Base-by-base conservation (phyloP, 2,329 filamentous ascomycete genomes). In the Penicillium sp. region DNA sequence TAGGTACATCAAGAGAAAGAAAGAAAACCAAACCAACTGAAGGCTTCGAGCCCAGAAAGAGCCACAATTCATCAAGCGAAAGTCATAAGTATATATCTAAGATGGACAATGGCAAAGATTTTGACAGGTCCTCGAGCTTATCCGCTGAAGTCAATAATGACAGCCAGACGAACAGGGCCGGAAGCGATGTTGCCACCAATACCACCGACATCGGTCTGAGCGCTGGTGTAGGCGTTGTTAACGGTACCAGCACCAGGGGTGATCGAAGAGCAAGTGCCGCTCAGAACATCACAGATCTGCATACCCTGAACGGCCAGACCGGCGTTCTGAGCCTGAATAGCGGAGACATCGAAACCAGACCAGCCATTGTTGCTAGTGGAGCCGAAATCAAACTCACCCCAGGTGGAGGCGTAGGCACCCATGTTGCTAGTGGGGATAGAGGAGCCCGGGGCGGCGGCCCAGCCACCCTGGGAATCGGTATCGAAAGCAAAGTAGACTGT, bases 51-150 rank as follows among this genome's bases (percentile, higher is more conserved):
- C 42, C 23, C 25, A 45, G 9, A 45, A 45, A n/a, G n/a, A 42
- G 11, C 6, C n/a, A 20, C n/a, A 46, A 33, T 31, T 46, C 44
- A 29, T 31, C 29, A 9, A 31, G 14, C 11, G 26, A 29, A 40
- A 37, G 31, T 49, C 33, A 37, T 49, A 37, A 49, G 20, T 40
- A 18, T 67, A 90, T 97, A 20, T 22, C 18, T 29, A 46, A 29
- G 33, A 14, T 6, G 18, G 15, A 7, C 22, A 25, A 45, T 18
- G 23, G 23, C 25, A 27, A 18, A 45, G 41, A n/a, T 23, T 25
- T 27, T 45, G 42, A 23, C 23, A 45, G 29, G 11, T 8, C 9
- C 2, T 3, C 22, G 12, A n/a, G 5, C 33, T 62, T 66, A 69
- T 41, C 62, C 66, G 47, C 63, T 61, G 51, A 65, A 71, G 55